A percentile compares a stretch with the other conserved stretches of the same genome.
These are phyloP conservation scores for Aspergillus cristatus DNA, from an alignment of 495 filamentous ascomycete genomes.

Conservation along the genomic window DNA sequence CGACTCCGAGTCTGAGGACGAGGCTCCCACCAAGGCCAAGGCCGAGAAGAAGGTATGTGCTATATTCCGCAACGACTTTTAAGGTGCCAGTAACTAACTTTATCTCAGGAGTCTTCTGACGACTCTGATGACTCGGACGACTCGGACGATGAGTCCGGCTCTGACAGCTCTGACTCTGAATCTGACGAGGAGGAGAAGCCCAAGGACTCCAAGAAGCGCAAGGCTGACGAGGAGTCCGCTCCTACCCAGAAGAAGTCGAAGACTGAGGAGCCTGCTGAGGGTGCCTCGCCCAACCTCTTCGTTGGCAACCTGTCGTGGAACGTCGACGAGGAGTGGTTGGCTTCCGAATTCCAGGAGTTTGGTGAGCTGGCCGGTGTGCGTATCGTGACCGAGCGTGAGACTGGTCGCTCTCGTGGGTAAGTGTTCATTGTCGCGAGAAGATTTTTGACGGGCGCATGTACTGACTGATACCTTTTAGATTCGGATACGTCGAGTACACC, in stretches of 20 bases:
- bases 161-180: constrained; percentile 1
- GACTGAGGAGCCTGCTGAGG: constrained; percentile 54
- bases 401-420: constrained; percentile 78
- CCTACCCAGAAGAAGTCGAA: constrained; percentile 76
- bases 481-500: constrained; percentile 91
- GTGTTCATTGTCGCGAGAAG: constrained; percentile 9
- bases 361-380: constrained; percentile 67
- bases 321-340: constrained; percentile 85
- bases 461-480: no score
- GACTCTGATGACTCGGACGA: constrained; percentile 1
- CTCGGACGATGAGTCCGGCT: constrained; percentile 26
- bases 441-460: constrained; percentile 21
- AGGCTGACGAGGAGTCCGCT: constrained; percentile 61
- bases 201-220: constrained; percentile 73
- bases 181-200: constrained; percentile 32
- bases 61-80: neutral
- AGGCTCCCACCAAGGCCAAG: constrained; percentile 37
- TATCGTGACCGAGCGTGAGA: constrained; percentile 75
- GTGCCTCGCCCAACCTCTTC: constrained; percentile 68
- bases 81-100: neutral
- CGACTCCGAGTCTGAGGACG: constrained; percentile 33
- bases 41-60: constrained; percentile 24
- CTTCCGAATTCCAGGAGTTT: constrained; percentile 74
- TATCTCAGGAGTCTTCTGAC: constrained; percentile 1
- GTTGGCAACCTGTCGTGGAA: constrained; percentile 93